Evolutionary conservation across 1,139 yeast genomes (phyloP).

Genomic region (Scheffersomyces stambukii): DNA sequence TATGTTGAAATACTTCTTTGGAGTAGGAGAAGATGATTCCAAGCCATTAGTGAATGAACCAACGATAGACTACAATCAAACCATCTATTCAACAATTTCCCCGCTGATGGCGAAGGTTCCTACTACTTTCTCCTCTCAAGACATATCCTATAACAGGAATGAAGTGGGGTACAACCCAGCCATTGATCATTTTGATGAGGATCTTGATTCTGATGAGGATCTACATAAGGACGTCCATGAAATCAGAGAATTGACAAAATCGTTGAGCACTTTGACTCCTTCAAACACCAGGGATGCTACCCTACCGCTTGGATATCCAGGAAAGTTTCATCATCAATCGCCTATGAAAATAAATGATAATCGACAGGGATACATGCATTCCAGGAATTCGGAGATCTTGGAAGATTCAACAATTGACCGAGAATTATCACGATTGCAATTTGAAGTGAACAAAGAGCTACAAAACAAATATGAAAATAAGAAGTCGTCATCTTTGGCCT

Average conservation of each 20-base stretch:
- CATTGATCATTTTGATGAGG: constrained; percentile 4
- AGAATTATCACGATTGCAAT: constrained; percentile 13
- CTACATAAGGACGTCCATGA: constrained; percentile 13
- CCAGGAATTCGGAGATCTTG: no score
- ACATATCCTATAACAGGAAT: no score
- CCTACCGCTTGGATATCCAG: constrained; percentile 19
- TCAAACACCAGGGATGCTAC: constrained; percentile 9
- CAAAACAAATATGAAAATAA: constrained; percentile 6
- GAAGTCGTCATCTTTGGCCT: neutral
- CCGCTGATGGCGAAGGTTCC: neutral
- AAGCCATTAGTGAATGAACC: constrained; percentile 31
- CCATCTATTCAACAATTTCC: constrained; percentile 10
- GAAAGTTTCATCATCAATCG: constrained; percentile 18
- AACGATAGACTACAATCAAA: constrained; percentile 33
- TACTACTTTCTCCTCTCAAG: no score
- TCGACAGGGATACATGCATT: no score
- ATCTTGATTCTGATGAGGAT: constrained; percentile 18
- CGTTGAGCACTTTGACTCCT: constrained; percentile 8
- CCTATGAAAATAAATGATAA: no score
- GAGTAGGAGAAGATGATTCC: constrained; percentile 9
- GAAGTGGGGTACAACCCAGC: constrained; percentile 2
- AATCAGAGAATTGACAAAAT: constrained; percentile 8
- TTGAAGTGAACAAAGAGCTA: constrained; percentile 14
- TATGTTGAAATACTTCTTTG: constrained; percentile 10
- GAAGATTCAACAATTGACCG: constrained; percentile 4